A percentile compares a stretch with the other conserved stretches of the same genome.
These are phyloP conservation scores for Yamadazyma epiphylla DNA, from an alignment of 1,139 yeast species.

Conservation along the genomic window DNA sequence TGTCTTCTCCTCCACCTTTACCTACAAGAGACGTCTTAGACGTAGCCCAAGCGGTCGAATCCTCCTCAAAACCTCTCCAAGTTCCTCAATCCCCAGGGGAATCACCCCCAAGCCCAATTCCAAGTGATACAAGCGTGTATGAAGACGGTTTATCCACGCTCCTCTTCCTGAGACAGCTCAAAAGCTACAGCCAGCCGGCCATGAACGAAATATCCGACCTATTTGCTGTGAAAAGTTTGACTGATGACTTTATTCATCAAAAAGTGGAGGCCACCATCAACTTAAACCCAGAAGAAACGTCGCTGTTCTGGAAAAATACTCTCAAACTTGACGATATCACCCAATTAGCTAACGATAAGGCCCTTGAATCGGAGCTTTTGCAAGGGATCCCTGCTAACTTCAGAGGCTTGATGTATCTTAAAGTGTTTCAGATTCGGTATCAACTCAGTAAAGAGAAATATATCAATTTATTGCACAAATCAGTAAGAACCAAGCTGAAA, in stretches of 20 bases:
- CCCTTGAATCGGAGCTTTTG: slow-evolving; percentile 24
- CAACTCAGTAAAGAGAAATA: slow-evolving; percentile 30
- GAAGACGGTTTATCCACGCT: slow-evolving; percentile 25
- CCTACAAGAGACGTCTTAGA: slow-evolving; percentile 2
- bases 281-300: neutral
- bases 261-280: slow-evolving; percentile 4
- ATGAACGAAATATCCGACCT: slow-evolving; percentile 37
- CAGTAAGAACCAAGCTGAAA: slow-evolving; percentile 17
- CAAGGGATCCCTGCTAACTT: slow-evolving; percentile 31
- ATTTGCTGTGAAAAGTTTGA: slow-evolving; percentile 14
- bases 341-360: slow-evolving; percentile 4
- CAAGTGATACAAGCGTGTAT: slow-evolving; percentile 3
- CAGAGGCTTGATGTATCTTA: slow-evolving; percentile 30
- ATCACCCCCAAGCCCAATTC: too few relatives aligned
- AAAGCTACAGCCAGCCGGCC: slow-evolving; percentile 25
- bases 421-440: slow-evolving; percentile 29
- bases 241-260: slow-evolving; percentile 6
- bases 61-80: too few relatives aligned
- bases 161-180: slow-evolving; percentile 31
- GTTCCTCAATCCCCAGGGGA: too few relatives aligned
- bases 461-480: slow-evolving; percentile 27
- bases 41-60: neutral
- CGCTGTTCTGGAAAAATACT: slow-evolving; percentile 8
- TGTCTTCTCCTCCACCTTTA: slow-evolving; percentile 4
- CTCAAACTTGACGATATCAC: slow-evolving; percentile 2